Conservation (phyloP, 1,284 basidiomycete species). For the Lignosus rhinocerotis region DNA sequence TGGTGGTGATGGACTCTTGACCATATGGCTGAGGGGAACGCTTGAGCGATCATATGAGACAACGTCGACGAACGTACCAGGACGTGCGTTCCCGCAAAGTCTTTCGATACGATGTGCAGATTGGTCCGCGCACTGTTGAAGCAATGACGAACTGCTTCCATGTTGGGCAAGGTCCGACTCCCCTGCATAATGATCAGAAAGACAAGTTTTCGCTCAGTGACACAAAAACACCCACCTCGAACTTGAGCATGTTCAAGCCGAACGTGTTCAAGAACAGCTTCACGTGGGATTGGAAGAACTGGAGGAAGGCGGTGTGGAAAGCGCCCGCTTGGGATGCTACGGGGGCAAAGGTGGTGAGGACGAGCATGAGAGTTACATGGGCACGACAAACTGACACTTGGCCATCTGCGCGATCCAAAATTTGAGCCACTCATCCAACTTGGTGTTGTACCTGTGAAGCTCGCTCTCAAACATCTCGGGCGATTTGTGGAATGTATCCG, state of each 20-base stretch:
- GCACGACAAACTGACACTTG: slow-evolving; percentile 46
- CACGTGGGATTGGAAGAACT: slow-evolving; percentile 74
- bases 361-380: neutral
- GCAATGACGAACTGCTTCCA: slow-evolving; percentile 70
- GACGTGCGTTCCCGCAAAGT: slow-evolving; percentile 73
- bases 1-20: slow-evolving; percentile 78
- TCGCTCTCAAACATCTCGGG: slow-evolving; percentile 68
- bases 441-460: slow-evolving; percentile 67
- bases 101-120: slow-evolving; percentile 66
- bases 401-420: slow-evolving; percentile 71
- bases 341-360: neutral
- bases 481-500: slow-evolving; percentile 66
- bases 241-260: slow-evolving; percentile 64
- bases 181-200: slow-evolving; percentile 36
- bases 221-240: slow-evolving; percentile 52
- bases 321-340: slow-evolving; percentile 55
- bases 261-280: slow-evolving; percentile 80
- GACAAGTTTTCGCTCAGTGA: neutral
- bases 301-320: slow-evolving; percentile 73
- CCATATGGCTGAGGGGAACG: slow-evolving; percentile 61
- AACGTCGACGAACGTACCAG: slow-evolving; percentile 50
- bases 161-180: slow-evolving; percentile 52
- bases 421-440: slow-evolving; percentile 68
- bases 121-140: slow-evolving; percentile 70
- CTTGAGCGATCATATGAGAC: neutral